A percentile compares a stretch with the other conserved stretches of the same genome.
Evolutionary conservation across 1,139 yeast genomes (phyloP).

Genomic region (Debaryomyces subglobosus): DNA sequence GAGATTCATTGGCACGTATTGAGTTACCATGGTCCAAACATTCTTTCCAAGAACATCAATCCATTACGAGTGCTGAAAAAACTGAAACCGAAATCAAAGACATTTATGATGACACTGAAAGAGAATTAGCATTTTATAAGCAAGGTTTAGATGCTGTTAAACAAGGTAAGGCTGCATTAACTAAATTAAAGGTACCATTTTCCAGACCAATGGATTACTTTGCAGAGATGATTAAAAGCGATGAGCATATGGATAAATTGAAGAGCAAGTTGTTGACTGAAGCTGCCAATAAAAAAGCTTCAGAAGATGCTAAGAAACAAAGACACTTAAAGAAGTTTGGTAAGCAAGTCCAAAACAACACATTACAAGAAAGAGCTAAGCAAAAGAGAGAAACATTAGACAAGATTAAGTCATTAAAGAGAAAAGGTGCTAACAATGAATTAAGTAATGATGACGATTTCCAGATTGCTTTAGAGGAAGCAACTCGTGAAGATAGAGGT

Average conservation of each 20-base stretch:
- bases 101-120: conserved; percentile 92
- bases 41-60: conserved; percentile 82
- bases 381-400: conserved; percentile 91
- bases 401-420: conserved; percentile 84
- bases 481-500: conserved; percentile 52
- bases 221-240: conserved; percentile 98
- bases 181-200: conserved; percentile 77
- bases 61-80: conserved; percentile 61
- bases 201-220: conserved; percentile 93
- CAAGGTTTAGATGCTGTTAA: conserved; percentile 88
- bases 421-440: conserved; percentile 81
- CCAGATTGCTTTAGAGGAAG: conserved; percentile 87
- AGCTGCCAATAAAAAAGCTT: conserved; percentile 88
- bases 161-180: conserved; percentile 67
- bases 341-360: conserved; percentile 93
- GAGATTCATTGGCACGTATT: conserved; percentile 67
- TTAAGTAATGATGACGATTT: conserved; percentile 62
- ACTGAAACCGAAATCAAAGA: conserved; percentile 76
- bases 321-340: conserved; percentile 96
- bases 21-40: conserved; percentile 71
- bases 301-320: conserved; percentile 93
- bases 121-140: conserved; percentile 71
- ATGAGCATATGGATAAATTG: conserved; percentile 96
- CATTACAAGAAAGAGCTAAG: conserved; percentile 91
- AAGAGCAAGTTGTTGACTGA: conserved; percentile 80